phyloP scores from a whole-genome alignment of 164 flowering plant species.

The Chimonanthus praecox region DNA sequence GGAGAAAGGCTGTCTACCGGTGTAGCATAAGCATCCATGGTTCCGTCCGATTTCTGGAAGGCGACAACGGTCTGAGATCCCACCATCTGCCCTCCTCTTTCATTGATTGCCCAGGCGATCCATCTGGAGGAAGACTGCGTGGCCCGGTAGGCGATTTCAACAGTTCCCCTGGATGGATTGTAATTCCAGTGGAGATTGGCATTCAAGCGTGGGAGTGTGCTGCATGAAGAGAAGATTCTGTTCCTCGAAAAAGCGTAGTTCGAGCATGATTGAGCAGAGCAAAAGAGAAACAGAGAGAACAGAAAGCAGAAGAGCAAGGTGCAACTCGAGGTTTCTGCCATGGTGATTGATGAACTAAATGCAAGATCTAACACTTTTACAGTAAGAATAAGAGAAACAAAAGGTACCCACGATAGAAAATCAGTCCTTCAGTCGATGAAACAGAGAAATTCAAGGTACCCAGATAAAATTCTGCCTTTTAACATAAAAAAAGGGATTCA shows the following conservation, averaged over 20 bases:
- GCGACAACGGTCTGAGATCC: constrained; percentile 55
- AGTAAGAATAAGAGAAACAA: background rate
- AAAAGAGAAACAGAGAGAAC: background rate
- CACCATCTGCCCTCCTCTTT: constrained; percentile 20
- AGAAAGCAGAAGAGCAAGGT: constrained; percentile 3
- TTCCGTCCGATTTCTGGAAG: constrained; percentile 16
- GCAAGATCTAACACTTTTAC: background rate
- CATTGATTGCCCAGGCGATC: constrained; percentile 47
- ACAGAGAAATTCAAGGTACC: background rate
- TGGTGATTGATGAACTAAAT: background rate
- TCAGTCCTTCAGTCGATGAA: background rate
- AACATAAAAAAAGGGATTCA: background rate
- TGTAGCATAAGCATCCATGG: constrained; percentile 32
- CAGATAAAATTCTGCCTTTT: background rate
- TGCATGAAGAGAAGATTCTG: constrained; percentile 6
- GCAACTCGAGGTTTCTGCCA: background rate
- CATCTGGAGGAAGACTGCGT: constrained; percentile 8
- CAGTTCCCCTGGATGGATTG: constrained; percentile 2
- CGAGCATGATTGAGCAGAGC: constrained; percentile 5
- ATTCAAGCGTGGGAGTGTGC: background rate
- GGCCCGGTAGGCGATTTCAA: constrained; percentile 11
- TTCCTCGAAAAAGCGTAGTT: background rate
- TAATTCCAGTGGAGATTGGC: constrained; percentile 10
- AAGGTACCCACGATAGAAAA: background rate
- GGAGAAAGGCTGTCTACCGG: constrained; percentile 15